Conservation (phyloP, 805 yeast genomes). For the Candida palmyrensis region DNA sequence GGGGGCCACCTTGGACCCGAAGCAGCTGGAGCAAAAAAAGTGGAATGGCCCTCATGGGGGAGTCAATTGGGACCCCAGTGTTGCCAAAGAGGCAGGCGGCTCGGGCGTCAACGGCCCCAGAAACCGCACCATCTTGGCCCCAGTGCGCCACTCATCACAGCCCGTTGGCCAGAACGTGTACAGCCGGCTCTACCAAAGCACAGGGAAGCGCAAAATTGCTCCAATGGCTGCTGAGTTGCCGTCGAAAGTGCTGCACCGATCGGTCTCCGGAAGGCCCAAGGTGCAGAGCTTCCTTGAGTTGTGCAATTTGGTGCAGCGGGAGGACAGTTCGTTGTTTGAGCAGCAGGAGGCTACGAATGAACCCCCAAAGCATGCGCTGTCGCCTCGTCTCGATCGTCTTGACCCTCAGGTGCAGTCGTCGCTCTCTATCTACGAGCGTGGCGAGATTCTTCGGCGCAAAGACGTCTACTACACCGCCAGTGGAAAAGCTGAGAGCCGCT, state of each 20-base stretch:
- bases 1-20: no score
- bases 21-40: no score
- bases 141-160: no score
- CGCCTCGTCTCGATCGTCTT: no score
- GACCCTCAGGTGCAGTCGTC: no score
- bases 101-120: no score
- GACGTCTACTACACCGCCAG: constrained; percentile 42
- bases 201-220: constrained; percentile 2
- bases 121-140: no score
- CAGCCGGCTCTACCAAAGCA: constrained; percentile 3
- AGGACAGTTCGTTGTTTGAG: constrained; percentile 24
- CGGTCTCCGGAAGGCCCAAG: constrained; percentile 6
- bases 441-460: constrained; percentile 49
- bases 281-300: constrained; percentile 13
- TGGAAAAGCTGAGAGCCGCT: constrained; percentile 9
- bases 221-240: constrained; percentile 1
- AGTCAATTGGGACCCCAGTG: no score
- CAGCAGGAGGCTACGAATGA: no score
- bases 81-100: no score
- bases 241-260: constrained; percentile 1
- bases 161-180: constrained; percentile 1
- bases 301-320: constrained; percentile 15
- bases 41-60: no score
- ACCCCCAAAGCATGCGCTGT: no score
- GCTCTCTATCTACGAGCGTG: constrained; percentile 53